Percentiles rank a stretch among this genome's conserved stretches.
These are phyloP conservation scores for Porphyra umbilicalis DNA, from an alignment of 31 red algal genomes.

Conservation along the genomic window DNA sequence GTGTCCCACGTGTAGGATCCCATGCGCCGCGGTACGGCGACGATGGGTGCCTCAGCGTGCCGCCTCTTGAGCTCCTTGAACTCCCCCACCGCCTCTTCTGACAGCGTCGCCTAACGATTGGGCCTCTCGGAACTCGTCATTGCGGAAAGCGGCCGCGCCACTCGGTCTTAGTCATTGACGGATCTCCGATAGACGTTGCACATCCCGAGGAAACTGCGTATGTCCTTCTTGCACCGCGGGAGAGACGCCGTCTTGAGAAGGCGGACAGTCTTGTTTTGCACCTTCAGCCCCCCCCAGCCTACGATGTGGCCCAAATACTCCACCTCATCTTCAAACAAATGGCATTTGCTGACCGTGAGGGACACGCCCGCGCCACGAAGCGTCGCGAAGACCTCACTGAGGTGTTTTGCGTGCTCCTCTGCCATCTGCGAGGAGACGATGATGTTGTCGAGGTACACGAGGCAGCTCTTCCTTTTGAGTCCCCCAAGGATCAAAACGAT, in stretches of 20 bases:
- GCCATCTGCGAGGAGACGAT: constrained; percentile 26
- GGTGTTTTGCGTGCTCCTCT: constrained; percentile 14
- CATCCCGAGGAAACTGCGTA: constrained; percentile 16
- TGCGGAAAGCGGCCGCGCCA: too few species aligned
- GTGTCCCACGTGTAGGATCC: too few species aligned
- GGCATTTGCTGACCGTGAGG: constrained; percentile 21
- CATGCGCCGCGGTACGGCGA: too few species aligned
- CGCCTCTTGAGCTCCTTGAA: too few species aligned
- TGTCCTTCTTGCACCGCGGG: constrained; percentile 3
- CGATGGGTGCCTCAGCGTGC: too few species aligned
- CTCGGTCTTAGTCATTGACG: too few species aligned
- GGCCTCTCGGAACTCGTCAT: too few species aligned
- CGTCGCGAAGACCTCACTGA: constrained; percentile 4
- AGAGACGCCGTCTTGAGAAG: too few species aligned
- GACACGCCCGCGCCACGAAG: background rate
- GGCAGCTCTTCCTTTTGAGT: constrained; percentile 10
- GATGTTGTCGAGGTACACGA: constrained; percentile 39
- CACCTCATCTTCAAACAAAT: constrained; percentile 12
- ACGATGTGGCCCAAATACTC: constrained; percentile 24
- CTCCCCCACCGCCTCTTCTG: too few species aligned
- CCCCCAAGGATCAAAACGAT: constrained; percentile 17
- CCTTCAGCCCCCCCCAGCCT: background rate
- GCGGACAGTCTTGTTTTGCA: background rate
- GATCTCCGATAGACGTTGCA: constrained; percentile 5
- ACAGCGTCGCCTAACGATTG: too few species aligned